A percentile compares a stretch with the other conserved stretches of the same genome.
These are phyloP conservation scores for Oxalis stricta DNA, from an alignment of 441 rosid genomes.

Conservation along the genomic window DNA sequence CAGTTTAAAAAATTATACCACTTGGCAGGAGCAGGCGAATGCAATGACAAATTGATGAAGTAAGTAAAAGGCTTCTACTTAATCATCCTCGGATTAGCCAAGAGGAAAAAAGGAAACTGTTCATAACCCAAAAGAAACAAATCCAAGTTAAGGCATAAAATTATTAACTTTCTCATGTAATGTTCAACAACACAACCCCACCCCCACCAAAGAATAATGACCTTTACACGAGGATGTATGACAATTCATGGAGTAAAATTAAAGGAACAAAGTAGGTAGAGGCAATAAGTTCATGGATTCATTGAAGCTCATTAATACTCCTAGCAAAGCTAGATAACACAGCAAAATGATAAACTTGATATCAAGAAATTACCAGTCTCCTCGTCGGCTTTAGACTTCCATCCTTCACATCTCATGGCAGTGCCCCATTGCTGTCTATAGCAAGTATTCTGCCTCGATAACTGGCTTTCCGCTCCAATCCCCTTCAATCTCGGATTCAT, in stretches of 20 bases:
- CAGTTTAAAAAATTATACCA: slow-evolving; percentile 12
- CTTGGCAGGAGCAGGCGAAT: background rate
- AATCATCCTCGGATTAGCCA: too few species aligned
- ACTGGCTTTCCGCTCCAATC: slow-evolving; percentile 93
- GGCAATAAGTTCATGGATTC: too few species aligned
- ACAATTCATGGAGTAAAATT: too few species aligned
- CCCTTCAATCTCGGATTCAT: slow-evolving; percentile 77
- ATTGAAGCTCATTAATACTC: too few species aligned
- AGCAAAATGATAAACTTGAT: too few species aligned
- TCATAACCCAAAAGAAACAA: too few species aligned
- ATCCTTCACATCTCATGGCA: slow-evolving; percentile 70
- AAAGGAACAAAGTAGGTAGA: background rate
- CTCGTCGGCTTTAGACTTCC: slow-evolving; percentile 61
- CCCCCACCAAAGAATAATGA: too few species aligned
- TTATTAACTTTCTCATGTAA: too few species aligned
- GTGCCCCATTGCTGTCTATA: slow-evolving; percentile 95
- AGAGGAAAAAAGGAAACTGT: too few species aligned
- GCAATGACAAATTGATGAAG: background rate
- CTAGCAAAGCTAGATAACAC: background rate
- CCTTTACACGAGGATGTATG: too few species aligned
- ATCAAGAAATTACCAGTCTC: slow-evolving; percentile 37
- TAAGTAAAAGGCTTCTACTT: background rate
- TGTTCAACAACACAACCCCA: too few species aligned
- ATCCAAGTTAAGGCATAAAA: too few species aligned
- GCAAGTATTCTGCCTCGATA: slow-evolving; percentile 93